A percentile compares a stretch with the other conserved stretches of the same genome.
phyloP scores from a whole-genome alignment of 805 yeast genomes.

The Candida corydali region DNA sequence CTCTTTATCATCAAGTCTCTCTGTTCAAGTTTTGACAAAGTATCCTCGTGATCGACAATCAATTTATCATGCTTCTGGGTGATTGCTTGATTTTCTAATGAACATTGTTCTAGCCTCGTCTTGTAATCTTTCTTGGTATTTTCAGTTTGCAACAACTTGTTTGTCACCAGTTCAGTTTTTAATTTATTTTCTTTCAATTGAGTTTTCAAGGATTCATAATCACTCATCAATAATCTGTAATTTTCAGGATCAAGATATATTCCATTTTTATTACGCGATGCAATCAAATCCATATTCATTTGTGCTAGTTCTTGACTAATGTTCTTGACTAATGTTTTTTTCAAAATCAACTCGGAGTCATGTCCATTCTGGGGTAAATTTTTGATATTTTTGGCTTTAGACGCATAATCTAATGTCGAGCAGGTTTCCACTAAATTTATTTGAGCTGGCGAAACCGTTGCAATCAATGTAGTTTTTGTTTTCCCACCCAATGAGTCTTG shows the following conservation, averaged over 20 bases:
- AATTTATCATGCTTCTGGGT: background rate
- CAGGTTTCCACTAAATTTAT: slow-evolving; percentile 75
- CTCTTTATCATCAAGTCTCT: slow-evolving; percentile 1
- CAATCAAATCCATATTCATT: slow-evolving; percentile 55
- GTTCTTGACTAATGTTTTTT: slow-evolving; percentile 50
- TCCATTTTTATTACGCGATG: slow-evolving; percentile 63
- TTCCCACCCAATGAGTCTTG: slow-evolving; percentile 86
- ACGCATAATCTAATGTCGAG: slow-evolving; percentile 84
- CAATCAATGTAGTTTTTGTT: slow-evolving; percentile 82
- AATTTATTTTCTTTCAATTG: slow-evolving; percentile 17
- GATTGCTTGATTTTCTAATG: background rate
- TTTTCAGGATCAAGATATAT: slow-evolving; percentile 58
- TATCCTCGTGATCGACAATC: background rate
- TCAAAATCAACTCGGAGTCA: slow-evolving; percentile 41
- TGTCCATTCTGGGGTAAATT: slow-evolving; percentile 52
- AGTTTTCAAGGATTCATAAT: slow-evolving; percentile 24
- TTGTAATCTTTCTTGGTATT: background rate
- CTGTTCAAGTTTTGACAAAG: background rate
- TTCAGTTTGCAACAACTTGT: background rate
- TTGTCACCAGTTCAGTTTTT: slow-evolving; percentile 9
- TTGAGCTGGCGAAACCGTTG: slow-evolving; percentile 82
- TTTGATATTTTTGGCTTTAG: slow-evolving; percentile 76
- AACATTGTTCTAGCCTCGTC: slow-evolving; percentile 1
- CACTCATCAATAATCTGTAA: slow-evolving; percentile 31
- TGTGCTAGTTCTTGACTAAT: slow-evolving; percentile 51